These are phyloP conservation scores for Fusarium virguliforme DNA, from an alignment of 2,329 filamentous ascomycete genomes.

Conservation along the genomic window DNA sequence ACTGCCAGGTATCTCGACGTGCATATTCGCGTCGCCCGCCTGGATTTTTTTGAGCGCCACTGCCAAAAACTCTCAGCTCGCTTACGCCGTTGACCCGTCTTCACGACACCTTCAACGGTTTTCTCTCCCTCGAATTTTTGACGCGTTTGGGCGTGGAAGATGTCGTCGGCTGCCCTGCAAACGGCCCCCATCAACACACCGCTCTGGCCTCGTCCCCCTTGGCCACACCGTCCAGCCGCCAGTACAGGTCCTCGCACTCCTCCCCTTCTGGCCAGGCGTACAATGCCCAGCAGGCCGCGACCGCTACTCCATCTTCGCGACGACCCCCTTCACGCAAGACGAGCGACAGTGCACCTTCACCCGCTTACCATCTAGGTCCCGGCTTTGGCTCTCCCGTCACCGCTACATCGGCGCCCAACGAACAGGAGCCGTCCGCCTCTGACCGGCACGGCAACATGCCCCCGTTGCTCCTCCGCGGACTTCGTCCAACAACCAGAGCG, in stretches of 20 bases:
- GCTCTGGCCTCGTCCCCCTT: constrained; percentile 67
- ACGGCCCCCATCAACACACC: constrained; percentile 70
- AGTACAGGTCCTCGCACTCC: constrained; percentile 68
- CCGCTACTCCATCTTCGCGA: constrained; percentile 68
- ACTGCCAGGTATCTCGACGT: constrained; percentile 52
- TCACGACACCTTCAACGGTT: constrained; percentile 26
- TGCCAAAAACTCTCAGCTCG: constrained; percentile 34
- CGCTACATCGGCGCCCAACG: constrained; percentile 59
- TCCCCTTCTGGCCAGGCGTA: constrained; percentile 71
- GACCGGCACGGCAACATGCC: constrained; percentile 73
- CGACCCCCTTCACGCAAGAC: constrained; percentile 68
- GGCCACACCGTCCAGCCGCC: constrained; percentile 65
- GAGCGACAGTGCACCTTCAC: constrained; percentile 64
- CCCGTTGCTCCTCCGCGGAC: constrained; percentile 85
- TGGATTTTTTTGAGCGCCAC: constrained; percentile 42
- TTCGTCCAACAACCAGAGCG: constrained; percentile 75
- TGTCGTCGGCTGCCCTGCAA: constrained; percentile 74
- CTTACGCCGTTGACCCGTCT: constrained; percentile 30
- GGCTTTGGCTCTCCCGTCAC: constrained; percentile 67
- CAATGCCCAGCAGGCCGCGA: constrained; percentile 67
- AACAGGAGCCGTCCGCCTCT: constrained; percentile 61
- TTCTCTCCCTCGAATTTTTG: constrained; percentile 33
- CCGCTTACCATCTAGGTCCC: constrained; percentile 57
- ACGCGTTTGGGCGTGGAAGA: constrained; percentile 53
- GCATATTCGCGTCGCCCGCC: constrained; percentile 49